A percentile compares a stretch with the other conserved stretches of the same genome.
Conservation (phyloP, 768 basidiomycete genomes). For the Naematelia encephala region DNA sequence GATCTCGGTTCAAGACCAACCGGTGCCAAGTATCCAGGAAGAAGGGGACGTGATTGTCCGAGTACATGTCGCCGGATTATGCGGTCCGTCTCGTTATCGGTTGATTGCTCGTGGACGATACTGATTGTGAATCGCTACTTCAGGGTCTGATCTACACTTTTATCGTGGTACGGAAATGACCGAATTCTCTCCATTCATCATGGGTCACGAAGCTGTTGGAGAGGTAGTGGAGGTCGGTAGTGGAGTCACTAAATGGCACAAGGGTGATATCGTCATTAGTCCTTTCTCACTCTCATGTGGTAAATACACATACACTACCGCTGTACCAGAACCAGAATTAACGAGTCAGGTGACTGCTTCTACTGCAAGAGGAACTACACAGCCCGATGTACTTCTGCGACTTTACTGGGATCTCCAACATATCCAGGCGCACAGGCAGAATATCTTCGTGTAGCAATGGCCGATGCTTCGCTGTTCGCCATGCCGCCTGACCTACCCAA, state of each 20-base stretch:
- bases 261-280: conserved; percentile 49
- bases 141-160: conserved; percentile 40
- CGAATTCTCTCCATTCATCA: conserved; percentile 13
- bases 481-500: conserved; percentile 34
- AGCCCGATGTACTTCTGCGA: conserved; percentile 33
- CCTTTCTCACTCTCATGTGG: conserved; percentile 46
- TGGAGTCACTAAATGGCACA: conserved; percentile 44
- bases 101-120: background rate
- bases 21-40: conserved; percentile 24
- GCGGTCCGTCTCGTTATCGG: conserved; percentile 24
- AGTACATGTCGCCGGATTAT: conserved; percentile 33
- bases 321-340: background rate
- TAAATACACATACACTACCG: conserved; percentile 8
- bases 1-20: conserved; percentile 22
- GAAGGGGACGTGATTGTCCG: conserved; percentile 36
- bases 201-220: conserved; percentile 45
- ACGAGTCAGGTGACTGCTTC: conserved; percentile 34
- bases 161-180: conserved; percentile 28
- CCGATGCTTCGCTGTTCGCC: conserved; percentile 33
- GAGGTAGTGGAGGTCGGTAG: conserved; percentile 31
- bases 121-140: background rate
- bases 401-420: conserved; percentile 32
- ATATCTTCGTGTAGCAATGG: conserved; percentile 41
- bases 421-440: conserved; percentile 46
- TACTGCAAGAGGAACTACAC: conserved; percentile 42